Base-by-base conservation (phyloP, 169 alveolate genomes). In the Plasmodium adleri region DNA sequence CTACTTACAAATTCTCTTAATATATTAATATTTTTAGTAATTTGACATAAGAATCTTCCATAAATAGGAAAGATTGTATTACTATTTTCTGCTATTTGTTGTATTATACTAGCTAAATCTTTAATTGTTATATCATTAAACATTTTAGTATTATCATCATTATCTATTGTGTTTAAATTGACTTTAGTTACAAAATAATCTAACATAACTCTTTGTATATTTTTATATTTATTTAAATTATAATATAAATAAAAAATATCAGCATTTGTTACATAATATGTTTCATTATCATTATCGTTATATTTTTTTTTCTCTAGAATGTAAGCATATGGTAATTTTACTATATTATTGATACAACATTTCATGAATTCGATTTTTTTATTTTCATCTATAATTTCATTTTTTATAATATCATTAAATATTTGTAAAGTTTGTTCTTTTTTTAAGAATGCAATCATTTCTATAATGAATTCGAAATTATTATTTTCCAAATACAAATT, bases 111-210 rank as follows among this genome's bases (percentile, higher is more conserved):
- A 26, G 91, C 91, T 49, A 83, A 17, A 68, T 83, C 91, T 83
- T 83, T 83, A 17, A 83, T 68, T 83, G 91, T 68, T 10, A 83
- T 83, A 83, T 68, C 83, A 59, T 83, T 83, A 50, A 13, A 56
- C 80, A 68, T 68, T 83, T 83, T 72, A 56, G 26, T 67, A 45
- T 83, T 67, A 54, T 83, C 91, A 49, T 83, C 80, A 45, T 83
- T 72, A 26, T 63, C 83, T 10, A 83, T 62, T 56, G 60, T 17
- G 39, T 83, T 72, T 26, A 83, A 39, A 60, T 83, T 83, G 28
- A 83, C 91, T 67, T 83, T 83, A 17, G 91, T 83, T 45, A 83
- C 91, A 83, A 83, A 83, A 68, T 83, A 83, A 60, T 83, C 91
- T 39, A 83, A 63, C 91, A 83, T 83, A 58, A 83, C 39, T 83